Percentiles rank a stretch among this genome's conserved stretches.
Conservation (phyloP, 257 asterid genomes). For the Datura wrightii region DNA sequence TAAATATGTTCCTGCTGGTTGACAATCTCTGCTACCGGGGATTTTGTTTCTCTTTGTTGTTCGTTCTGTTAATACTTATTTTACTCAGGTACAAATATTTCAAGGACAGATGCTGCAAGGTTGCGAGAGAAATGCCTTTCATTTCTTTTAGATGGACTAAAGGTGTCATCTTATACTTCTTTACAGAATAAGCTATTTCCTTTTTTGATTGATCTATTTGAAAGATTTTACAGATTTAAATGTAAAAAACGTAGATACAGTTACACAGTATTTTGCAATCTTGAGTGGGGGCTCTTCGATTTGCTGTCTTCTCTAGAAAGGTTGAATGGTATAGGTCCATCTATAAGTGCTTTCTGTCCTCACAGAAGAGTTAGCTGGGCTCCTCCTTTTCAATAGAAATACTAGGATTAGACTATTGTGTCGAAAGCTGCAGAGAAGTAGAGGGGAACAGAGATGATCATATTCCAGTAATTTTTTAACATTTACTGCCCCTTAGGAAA, state of each 20-base stretch:
- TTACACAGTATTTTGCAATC: not conserved
- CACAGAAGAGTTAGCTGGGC: not conserved
- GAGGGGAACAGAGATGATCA: slow-evolving; percentile 8
- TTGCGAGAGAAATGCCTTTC: slow-evolving; percentile 69
- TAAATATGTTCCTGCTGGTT: slow-evolving; percentile 22
- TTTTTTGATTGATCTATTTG: slow-evolving; percentile 3
- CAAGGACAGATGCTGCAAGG: slow-evolving; percentile 77
- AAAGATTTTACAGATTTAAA: not conserved
- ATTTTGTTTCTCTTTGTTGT: slow-evolving; percentile 23
- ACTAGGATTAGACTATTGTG: not conserved
- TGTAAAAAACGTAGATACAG: not conserved
- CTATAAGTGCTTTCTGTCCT: slow-evolving; percentile 12
- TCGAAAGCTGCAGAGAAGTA: not conserved
- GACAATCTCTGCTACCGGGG: slow-evolving; percentile 7
- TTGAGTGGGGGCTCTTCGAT: not conserved
- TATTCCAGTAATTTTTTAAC: not conserved
- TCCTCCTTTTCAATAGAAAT: slow-evolving; percentile 19
- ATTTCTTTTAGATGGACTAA: slow-evolving; percentile 68
- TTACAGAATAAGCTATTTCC: not conserved
- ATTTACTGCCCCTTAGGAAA: not conserved
- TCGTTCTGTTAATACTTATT: slow-evolving; percentile 31
- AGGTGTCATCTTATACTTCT: slow-evolving; percentile 55
- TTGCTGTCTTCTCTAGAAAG: slow-evolving; percentile 25
- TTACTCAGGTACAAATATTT: slow-evolving; percentile 72
- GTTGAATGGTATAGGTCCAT: not conserved